phyloP scores from a whole-genome alignment of 2,329 filamentous ascomycete species.

The Drechslera avenae region DNA sequence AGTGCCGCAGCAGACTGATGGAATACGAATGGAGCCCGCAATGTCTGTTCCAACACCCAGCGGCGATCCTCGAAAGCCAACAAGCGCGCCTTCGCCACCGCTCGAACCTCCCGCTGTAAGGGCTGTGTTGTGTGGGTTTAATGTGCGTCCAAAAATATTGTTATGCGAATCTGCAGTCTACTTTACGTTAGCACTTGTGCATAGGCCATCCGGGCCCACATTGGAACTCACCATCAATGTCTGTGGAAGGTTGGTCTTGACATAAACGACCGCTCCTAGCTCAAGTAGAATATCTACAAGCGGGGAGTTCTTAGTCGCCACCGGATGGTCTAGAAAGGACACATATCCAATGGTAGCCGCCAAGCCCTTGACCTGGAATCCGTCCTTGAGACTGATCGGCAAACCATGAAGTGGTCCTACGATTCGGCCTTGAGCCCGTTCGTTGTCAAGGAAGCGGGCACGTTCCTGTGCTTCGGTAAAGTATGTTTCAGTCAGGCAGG shows the following conservation, averaged over 20 bases:
- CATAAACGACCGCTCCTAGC: slow-evolving; percentile 67
- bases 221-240: slow-evolving; percentile 63
- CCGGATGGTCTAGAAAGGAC: slow-evolving; percentile 61
- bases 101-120: slow-evolving; percentile 66
- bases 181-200: slow-evolving; percentile 28
- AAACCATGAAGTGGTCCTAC: slow-evolving; percentile 69
- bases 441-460: slow-evolving; percentile 56
- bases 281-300: slow-evolving; percentile 62
- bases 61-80: slow-evolving; percentile 61
- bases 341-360: slow-evolving; percentile 63
- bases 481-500: slow-evolving; percentile 62
- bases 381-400: slow-evolving; percentile 69
- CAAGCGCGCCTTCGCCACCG: slow-evolving; percentile 67
- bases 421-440: slow-evolving; percentile 51
- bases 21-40: slow-evolving; percentile 53
- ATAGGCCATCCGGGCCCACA: neutral
- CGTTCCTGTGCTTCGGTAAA: slow-evolving; percentile 57
- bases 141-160: slow-evolving; percentile 64
- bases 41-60: slow-evolving; percentile 68
- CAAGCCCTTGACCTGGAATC: slow-evolving; percentile 63
- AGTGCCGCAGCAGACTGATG: slow-evolving; percentile 58
- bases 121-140: slow-evolving; percentile 63
- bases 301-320: slow-evolving; percentile 53
- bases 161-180: slow-evolving; percentile 62
- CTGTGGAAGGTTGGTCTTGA: slow-evolving; percentile 70